Base-by-base conservation (phyloP, 2,329 filamentous ascomycete species). In the Arthrobotrys sinensis region DNA sequence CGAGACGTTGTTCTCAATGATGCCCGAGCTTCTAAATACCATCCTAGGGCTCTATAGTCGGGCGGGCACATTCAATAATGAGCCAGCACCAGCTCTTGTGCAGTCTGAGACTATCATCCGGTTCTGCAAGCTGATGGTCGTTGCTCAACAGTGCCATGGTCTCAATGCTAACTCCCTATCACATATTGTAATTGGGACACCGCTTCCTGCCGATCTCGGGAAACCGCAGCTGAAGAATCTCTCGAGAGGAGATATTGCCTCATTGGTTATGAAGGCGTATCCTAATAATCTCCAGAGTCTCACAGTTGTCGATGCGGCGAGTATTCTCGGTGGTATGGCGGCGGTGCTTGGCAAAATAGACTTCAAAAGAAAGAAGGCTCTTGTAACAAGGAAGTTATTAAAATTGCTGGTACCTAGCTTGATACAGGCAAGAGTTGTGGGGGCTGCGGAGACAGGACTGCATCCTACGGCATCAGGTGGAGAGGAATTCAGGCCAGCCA, bases 381-480 rank as follows among this genome's bases (percentile, higher is more conserved):
- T 98, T 85, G 90, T 97, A 0, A 88, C 97, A 81, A 91, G 93
- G 81, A 94, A 97, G 82, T 88, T 98, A 62, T 88, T 99, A 7
- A 91, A 91, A 2, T 90, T 94, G 14, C 87, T 98, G 46, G 93
- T 96, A 65, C 91, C 91, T 38, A 94, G 93, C 1, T 87, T 99
- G 7, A 91, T 97, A 3, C 93, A 97, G 84, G 96, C 96, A 14
- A 89, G 96, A 45, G 97, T 96, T 55, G 89, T 95, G 57, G 95
- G 95, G 36, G 96, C 96, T 46, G 94, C 96, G n/a, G 96, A 98
- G 83, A 93, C 96, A 82, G 96, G 95, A 2, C 93, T 99, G 40
- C 95, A 98, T 85, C 96, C 96, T 46, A 95, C 95, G 16, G 93
- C 95, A 19, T 68, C 64, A 16, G 63, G 62, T 12, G 69, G 50